Conservation (phyloP, 1,284 basidiomycete genomes). For the Trichosporon coremiiforme region DNA sequence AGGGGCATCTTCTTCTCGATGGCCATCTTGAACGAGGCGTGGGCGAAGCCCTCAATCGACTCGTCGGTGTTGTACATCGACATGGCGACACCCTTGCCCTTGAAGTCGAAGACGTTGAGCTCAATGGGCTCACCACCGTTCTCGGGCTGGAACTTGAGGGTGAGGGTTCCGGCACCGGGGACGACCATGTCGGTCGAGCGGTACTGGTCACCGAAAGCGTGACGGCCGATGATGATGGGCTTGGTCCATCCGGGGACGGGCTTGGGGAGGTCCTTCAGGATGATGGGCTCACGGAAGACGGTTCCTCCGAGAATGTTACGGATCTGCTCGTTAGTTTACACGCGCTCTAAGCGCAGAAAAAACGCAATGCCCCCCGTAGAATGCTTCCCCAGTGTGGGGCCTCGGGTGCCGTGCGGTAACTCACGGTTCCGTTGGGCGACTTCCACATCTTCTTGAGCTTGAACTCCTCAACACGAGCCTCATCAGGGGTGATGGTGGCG, state of each 20-base stretch:
- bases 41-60: constrained; percentile 92
- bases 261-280: constrained; percentile 84
- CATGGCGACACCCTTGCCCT: constrained; percentile 83
- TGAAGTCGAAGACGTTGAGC: constrained; percentile 86
- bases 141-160: constrained; percentile 79
- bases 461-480: constrained; percentile 71
- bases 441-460: constrained; percentile 98
- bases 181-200: constrained; percentile 86
- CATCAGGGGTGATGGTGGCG: constrained; percentile 98
- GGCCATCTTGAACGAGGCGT: constrained; percentile 99
- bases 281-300: constrained; percentile 98
- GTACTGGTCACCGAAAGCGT: constrained; percentile 98
- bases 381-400: neutral
- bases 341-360: neutral
- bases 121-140: constrained; percentile 67
- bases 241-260: constrained; percentile 96
- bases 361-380: too few species aligned
- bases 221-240: constrained; percentile 94
- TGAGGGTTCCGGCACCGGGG: constrained; percentile 84
- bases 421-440: constrained; percentile 88
- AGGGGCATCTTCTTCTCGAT: constrained; percentile 86
- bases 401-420: constrained; percentile 42
- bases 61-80: constrained; percentile 96
- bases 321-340: constrained; percentile 62
- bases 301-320: constrained; percentile 97